Evolutionary conservation across 441 rosid species (phyloP), one percentile per base, ranked within the genome.

Genomic region (Brassica balearica): DNA sequence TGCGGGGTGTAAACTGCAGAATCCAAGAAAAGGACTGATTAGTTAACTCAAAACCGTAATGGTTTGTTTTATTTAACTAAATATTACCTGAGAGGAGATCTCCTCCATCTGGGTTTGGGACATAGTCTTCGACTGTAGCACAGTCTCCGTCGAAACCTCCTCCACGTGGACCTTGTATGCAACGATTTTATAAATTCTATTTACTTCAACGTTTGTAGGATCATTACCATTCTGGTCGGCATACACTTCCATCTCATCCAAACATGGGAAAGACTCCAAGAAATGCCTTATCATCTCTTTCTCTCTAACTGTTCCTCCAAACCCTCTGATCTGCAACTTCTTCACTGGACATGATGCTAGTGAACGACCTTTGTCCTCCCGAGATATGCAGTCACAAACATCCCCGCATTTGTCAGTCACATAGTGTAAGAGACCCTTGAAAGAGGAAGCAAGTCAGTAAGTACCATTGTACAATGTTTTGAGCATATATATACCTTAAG

Each of bases 21-120:
- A 38, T 2, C 11, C 46, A 38, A 38, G 46, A 9, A 38, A 38
- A 38, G 11, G 46, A 38, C 46, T 2, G 46, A 38, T 38, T 23
- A 69, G 46, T 53, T 9, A 15, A 10, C 9, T 53, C 10, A 27
- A 69, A 27, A 3, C 9, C 4, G 15, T 15, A 5, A 27, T 27
- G 43, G 32, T 2, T 53, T 15, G 5, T 68, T 12, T 12, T 2
- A 5, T 15, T 15, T 69, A 9, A 69, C 5, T 10, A 53, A 51
- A 53, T 17, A 29, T 6, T 53, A 53, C 73, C 73, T 69, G 48
- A 29, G 14, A 29, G 3, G 23, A 29, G 46, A 69, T 29, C 25
- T 69, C 73, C 12, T 69, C 48, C 29, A 69, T 53, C 48, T 55
- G 17, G 17, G 48, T 55, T 22, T 53, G 29, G 63, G 73, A 53